Base-by-base conservation (phyloP, 2,329 filamentous ascomycete genomes). In the Bipolaris oryzae region DNA sequence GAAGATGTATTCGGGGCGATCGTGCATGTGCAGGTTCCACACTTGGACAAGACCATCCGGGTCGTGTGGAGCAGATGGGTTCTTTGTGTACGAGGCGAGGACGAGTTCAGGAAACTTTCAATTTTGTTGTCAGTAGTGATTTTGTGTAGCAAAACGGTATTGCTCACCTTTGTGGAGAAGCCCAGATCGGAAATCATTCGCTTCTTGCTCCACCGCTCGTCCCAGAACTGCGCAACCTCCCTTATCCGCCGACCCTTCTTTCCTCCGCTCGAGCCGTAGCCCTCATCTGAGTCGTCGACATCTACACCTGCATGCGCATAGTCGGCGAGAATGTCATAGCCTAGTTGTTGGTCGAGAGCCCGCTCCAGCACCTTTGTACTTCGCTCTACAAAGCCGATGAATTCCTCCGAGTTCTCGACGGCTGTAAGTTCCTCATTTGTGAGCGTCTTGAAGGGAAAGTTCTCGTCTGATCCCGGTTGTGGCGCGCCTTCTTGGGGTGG, bases 361-460 rank as follows among this genome's bases (percentile, higher is more conserved):
- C 95, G 87, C 79, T 99, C 95, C 67, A 99, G 94, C 46, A 99
- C 93, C 77, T 98, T 99, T 54, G 92, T 96, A 20, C 94, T 97
- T 67, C 92, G 87, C 70, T 99, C 95, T 28, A 99, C 87, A 72
- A 99, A 99, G 67, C 96, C 92, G 58, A 95, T 84, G 73, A 99
- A 99, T 48, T 98, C 95, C 28, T 94, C 88, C 0, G 94, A 97
- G 52, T 90, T 90, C 21, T 92, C 95, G 23, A 98, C 92, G 5
- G 94, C 95, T 64, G 90, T 87, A 37, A 97, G 81, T 75, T 99
- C 96, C 68, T 98, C 95, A 15, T 85, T 81, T 2, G 88, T 92
- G 46, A 99, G 83, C 31, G 89, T 87, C 69, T 94, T 87, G 46
- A 89, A 86, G 2, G 94, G 93, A 69, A 91, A 96, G 49, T 83